Evolutionary conservation across 148 eudicot species (phyloP).

Genomic region (Gaultheria prostrata): DNA sequence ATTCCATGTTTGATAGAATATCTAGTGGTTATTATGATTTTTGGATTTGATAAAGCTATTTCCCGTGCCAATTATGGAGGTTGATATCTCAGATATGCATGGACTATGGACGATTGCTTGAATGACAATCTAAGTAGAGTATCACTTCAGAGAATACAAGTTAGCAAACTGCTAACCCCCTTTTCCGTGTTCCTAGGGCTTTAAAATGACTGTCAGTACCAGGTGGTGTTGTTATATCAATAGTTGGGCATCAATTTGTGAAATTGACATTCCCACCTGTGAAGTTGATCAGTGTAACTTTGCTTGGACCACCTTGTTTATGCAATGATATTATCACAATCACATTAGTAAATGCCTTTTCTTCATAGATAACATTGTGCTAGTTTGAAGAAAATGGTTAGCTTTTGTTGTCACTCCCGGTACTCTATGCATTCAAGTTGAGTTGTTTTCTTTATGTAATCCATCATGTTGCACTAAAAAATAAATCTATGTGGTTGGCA

Average conservation of each 20-base stretch:
- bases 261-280: not conserved
- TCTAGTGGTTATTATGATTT: not conserved
- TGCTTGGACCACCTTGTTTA: not conserved
- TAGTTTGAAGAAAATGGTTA: not conserved
- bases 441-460: not conserved
- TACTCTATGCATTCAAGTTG: not conserved
- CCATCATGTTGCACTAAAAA: not conserved
- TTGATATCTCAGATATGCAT: not conserved
- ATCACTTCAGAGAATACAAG: not conserved
- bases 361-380: not conserved
- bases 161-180: not conserved
- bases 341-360: not conserved
- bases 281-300: not conserved
- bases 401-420: not conserved
- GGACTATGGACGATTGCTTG: not conserved
- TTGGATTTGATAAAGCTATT: constrained; percentile 1
- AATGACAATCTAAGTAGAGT: not conserved
- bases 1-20: not conserved
- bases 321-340: not conserved
- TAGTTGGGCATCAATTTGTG: not conserved
- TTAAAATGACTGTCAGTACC: not conserved
- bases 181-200: not conserved
- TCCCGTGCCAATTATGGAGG: not conserved
- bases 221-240: not conserved
- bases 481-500: not conserved